A percentile compares a stretch with the other conserved stretches of the same genome.
Conservation (phyloP, 768 basidiomycete genomes). For the Ramaria rubella region DNA sequence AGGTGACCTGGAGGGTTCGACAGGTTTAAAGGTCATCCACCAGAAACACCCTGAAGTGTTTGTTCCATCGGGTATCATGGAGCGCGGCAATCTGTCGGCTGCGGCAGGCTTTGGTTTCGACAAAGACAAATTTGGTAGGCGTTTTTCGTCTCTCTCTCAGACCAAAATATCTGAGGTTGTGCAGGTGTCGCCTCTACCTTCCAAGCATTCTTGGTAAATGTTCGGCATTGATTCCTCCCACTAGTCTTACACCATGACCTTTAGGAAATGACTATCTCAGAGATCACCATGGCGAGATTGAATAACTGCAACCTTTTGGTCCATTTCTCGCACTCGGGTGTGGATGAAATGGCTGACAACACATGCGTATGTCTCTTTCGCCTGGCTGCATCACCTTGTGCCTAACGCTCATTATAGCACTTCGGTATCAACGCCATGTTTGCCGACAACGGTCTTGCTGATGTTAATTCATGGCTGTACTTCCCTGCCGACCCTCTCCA, state of each 20-base stretch:
- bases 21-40: constrained; percentile 81
- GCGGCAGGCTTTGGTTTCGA: constrained; percentile 86
- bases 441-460: constrained; percentile 80
- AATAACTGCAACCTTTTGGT: constrained; percentile 83
- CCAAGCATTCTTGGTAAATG: constrained; percentile 62
- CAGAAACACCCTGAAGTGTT: constrained; percentile 89
- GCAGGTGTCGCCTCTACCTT: constrained; percentile 73
- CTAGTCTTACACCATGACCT: background rate
- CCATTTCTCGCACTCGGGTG: constrained; percentile 87
- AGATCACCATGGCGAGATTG: constrained; percentile 88
- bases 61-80: constrained; percentile 80
- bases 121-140: constrained; percentile 61
- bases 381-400: background rate
- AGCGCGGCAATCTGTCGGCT: constrained; percentile 76
- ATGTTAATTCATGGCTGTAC: constrained; percentile 73
- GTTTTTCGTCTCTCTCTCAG: background rate
- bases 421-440: constrained; percentile 70
- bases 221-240: background rate
- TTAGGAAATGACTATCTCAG: constrained; percentile 77
- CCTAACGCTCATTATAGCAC: background rate
- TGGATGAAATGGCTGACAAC: constrained; percentile 48
- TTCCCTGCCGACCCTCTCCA: constrained; percentile 83
- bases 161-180: background rate
- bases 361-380: constrained; percentile 27
- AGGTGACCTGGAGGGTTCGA: constrained; percentile 86